Evolutionary conservation across 2,329 filamentous ascomycete species (phyloP), one percentile per base, ranked within the genome.

Genomic region (Colletotrichum melonis): DNA sequence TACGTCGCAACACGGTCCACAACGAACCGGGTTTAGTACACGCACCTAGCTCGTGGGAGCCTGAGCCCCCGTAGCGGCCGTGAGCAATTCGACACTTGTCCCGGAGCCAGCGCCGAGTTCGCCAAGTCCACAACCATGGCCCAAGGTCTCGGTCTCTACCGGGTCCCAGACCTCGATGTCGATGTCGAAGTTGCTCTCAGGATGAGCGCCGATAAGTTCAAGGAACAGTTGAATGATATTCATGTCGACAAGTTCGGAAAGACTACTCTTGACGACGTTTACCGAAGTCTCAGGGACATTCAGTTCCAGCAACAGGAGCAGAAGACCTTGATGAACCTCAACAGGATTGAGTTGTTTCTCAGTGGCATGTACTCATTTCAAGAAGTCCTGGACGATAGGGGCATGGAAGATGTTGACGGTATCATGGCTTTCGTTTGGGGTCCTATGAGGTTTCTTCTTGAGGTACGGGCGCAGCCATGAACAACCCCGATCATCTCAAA

Each of bases 401-500:
- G 52, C 0, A 49, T 73, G 14, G 35, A 65, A 1, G 42, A 42
- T 9, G 72, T 60, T 7, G 52, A 8, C 5, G 14, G 32, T 75
- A 76, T 82, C 64, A 75, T 76, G 69, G 65, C 69, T 9, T 79
- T 67, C n/a, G 75, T 81, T 42, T 81, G 80, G 80, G 80, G 80
- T 1, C 78, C 79, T 1, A 74, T 78, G n/a, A 68, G 72, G 9
- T 78, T 75, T 24, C 74, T 80, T 12, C 59, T 80, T 19, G 64
- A 77, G 66, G 78, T 78, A 19, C 6, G 35, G 32, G 7, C 16
- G 9, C n/a, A 42, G 8, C 9, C 0, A 26, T 0, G 11, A 4
- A 5, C 14, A 42, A 19, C 14, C 38, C 14, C 42, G 32, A 35
- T 9, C 28, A n/a, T 49, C 6, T 19, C 42, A 49, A n/a, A n/a